These are phyloP conservation scores for Fusarium duplospermum DNA, from an alignment of 2,329 filamentous ascomycete species.

Conservation along the genomic window DNA sequence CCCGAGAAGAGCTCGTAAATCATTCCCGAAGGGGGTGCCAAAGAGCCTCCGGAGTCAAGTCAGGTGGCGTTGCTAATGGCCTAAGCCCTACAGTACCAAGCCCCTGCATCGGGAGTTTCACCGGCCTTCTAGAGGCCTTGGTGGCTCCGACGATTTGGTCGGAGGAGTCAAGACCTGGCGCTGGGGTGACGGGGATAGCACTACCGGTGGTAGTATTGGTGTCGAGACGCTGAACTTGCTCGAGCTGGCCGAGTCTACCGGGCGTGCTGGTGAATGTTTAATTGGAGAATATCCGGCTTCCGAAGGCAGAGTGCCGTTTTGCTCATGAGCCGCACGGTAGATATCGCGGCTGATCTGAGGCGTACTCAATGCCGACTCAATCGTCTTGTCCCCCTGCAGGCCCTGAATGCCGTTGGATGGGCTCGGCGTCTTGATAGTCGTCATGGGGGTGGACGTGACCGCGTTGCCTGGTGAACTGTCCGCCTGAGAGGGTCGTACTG, in stretches of 20 bases:
- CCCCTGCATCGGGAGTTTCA: conserved; percentile 17
- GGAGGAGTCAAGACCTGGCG: conserved; percentile 69
- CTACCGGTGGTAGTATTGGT: conserved; percentile 66
- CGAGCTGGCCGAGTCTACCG: conserved; percentile 43
- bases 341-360: conserved; percentile 45
- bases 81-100: conserved; percentile 10
- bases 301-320: conserved; percentile 54
- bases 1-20: not conserved
- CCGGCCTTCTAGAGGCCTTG: conserved; percentile 33
- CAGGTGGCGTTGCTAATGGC: conserved; percentile 17
- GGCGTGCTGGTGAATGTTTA: conserved; percentile 62
- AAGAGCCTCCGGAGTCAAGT: conserved; percentile 6
- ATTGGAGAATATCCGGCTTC: conserved; percentile 63
- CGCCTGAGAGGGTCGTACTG: conserved; percentile 12
- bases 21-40: not conserved
- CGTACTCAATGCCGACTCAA: conserved; percentile 44
- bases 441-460: conserved; percentile 30
- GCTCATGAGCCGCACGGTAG: conserved; percentile 40
- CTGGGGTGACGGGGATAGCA: conserved; percentile 68
- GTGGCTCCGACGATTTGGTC: conserved; percentile 59
- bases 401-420: conserved; percentile 40
- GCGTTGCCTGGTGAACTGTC: conserved; percentile 16
- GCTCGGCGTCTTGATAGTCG: conserved; percentile 38
- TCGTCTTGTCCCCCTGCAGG: conserved; percentile 36
- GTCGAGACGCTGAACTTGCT: conserved; percentile 51